These are phyloP conservation scores for Mortierella hygrophila DNA, from an alignment of 192 early-diverging fungal genomes.

Conservation along the genomic window DNA sequence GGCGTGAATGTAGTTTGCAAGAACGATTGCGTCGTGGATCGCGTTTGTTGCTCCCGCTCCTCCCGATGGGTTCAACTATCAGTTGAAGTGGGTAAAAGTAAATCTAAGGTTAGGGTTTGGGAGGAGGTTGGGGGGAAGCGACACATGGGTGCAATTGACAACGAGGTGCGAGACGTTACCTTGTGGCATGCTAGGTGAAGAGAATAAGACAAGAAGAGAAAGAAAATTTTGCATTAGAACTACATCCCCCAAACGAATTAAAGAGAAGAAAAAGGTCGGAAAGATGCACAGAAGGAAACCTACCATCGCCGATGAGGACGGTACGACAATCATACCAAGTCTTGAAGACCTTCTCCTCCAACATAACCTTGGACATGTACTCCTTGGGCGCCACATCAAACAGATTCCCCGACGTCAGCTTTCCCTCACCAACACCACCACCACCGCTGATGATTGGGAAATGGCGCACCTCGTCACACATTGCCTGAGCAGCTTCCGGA, in stretches of 20 bases:
- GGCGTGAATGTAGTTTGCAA: slow-evolving; percentile 6
- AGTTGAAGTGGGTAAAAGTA: too few species aligned
- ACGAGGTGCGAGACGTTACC: background rate
- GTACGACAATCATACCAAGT: slow-evolving; percentile 1
- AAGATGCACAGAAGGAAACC: background rate
- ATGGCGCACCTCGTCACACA: background rate
- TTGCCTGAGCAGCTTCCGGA: background rate
- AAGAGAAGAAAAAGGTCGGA: background rate
- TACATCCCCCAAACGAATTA: background rate
- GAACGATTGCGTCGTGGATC: slow-evolving; percentile 12
- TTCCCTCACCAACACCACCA: too few species aligned
- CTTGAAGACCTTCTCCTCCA: slow-evolving; percentile 25
- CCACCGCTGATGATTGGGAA: slow-evolving; percentile 6
- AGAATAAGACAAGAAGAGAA: background rate
- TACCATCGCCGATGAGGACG: slow-evolving; percentile 18
- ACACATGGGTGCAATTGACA: too few species aligned
- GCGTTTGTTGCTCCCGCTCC: slow-evolving; percentile 4
- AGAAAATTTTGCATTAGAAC: background rate
- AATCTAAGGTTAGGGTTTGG: background rate
- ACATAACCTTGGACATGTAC: background rate
- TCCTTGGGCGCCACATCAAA: slow-evolving; percentile 4
- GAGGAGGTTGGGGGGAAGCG: background rate
- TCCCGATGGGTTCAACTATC: background rate
- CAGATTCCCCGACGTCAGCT: background rate
- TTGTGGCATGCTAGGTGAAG: slow-evolving; percentile 9